Conservation (phyloP, 225 moss, liverwort and hornwort genomes). For the Antitrichia curtipendula region DNA sequence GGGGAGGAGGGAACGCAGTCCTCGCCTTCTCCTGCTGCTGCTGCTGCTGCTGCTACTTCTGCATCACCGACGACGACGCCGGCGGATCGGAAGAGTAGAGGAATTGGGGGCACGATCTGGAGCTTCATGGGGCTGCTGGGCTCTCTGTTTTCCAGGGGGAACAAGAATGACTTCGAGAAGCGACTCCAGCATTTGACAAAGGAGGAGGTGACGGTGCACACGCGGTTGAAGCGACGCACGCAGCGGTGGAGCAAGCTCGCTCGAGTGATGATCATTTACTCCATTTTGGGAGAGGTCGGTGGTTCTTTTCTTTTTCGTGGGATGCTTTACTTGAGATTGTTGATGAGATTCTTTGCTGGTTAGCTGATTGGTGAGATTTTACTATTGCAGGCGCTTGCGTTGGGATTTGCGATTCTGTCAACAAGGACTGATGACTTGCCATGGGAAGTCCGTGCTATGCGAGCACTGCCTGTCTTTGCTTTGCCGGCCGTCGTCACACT, state of each 20-base stretch:
- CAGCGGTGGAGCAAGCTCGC: constrained; percentile 88
- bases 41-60: not conserved
- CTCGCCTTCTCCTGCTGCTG: not conserved
- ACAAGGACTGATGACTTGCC: constrained; percentile 62
- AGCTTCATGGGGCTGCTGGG: constrained; percentile 54
- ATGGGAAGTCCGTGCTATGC: constrained; percentile 71
- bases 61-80: not conserved
- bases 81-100: constrained; percentile 1
- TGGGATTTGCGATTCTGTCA: constrained; percentile 75
- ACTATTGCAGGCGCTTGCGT: constrained; percentile 36
- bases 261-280: constrained; percentile 71
- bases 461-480: constrained; percentile 80
- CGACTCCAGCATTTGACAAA: constrained; percentile 76
- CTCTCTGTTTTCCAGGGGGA: constrained; percentile 49
- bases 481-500: constrained; percentile 68
- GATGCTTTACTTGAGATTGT: not conserved
- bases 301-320: no score
- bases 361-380: not conserved
- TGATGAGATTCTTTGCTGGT: not conserved
- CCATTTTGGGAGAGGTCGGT: constrained; percentile 68
- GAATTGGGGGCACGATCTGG: constrained; percentile 35
- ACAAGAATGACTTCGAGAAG: constrained; percentile 90
- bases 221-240: constrained; percentile 74
- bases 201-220: constrained; percentile 78
- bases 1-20: constrained; percentile 6